Evolutionary conservation across 208 protist species (phyloP), one percentile per base, ranked within the genome.

Genomic region (Trypanosoma conorhini): DNA sequence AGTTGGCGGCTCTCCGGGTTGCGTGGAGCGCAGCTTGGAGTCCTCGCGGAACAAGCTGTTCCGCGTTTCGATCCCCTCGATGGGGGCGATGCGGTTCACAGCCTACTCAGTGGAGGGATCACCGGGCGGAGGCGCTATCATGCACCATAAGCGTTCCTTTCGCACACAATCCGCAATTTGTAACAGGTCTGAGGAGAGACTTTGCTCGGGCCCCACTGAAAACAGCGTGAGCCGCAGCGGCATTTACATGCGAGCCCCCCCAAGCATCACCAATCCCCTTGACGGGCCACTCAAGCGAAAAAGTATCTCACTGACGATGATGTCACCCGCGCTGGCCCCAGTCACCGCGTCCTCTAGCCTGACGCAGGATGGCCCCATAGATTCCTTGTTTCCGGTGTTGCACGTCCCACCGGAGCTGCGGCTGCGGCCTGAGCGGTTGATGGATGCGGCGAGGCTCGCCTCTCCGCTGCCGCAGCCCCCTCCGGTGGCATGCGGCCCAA

Each of bases 351-450:
- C 48, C 21, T 15, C 24, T 3, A 58, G 54, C 22, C n/a, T 63
- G 38, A 24, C 12, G 24, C 38, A 52, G 31, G n/a, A 40, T 19
- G 35, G 5, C 8, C 51, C 38, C 3, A 31, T 44, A 38, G 38
- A 63, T 28, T 19, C 59, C 5, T 19, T 63, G 4, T 63, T 63
- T 28, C 28, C 48, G 21, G 59, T 63, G 48, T 15, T 63, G 15
- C n/a, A 63, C 24, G 38, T 51, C 31, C 59, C 59, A 31, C 22
- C 40, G 19, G 59, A 63, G 59, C 7, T 51, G 15, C 38, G 38
- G 5, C 22, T 51, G 31, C 31, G 22, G 13, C 38, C 59, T n/a
- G 35, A 28, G 40, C 35, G 59, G 12, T 51, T 63, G 59, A 17
- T 63, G 9, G 59, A 63, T 63, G 59, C 19, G 35, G 59, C 59